phyloP scores from a whole-genome alignment of 768 basidiomycete genomes.

The Pleurotus eryngii region DNA sequence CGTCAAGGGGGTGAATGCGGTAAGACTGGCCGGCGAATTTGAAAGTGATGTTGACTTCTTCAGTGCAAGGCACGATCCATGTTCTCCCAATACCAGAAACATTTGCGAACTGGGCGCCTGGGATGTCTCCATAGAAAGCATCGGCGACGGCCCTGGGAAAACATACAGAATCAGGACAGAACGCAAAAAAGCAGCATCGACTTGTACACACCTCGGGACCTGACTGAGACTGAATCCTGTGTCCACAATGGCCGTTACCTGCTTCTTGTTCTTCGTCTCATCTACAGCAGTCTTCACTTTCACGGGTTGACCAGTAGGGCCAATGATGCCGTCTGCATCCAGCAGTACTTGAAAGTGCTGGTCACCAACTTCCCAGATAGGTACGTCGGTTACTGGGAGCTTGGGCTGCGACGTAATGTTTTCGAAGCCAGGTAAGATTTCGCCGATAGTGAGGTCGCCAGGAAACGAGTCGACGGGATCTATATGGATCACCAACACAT shows the following conservation, averaged over 20 bases:
- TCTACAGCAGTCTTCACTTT: slow-evolving; percentile 10
- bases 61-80: slow-evolving; percentile 18
- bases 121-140: slow-evolving; percentile 21
- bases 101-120: slow-evolving; percentile 12
- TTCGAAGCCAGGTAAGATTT: slow-evolving; percentile 16
- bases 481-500: neutral
- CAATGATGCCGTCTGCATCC: slow-evolving; percentile 17
- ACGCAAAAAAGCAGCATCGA: neutral
- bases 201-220: neutral
- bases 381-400: slow-evolving; percentile 15
- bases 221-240: slow-evolving; percentile 18
- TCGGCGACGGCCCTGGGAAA: slow-evolving; percentile 14
- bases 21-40: slow-evolving; percentile 14
- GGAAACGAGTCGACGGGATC: slow-evolving; percentile 1
- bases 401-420: slow-evolving; percentile 14
- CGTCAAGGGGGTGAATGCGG: slow-evolving; percentile 22
- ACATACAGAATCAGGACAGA: neutral
- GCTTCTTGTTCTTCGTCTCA: slow-evolving; percentile 9
- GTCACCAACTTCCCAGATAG: slow-evolving; percentile 4
- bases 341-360: slow-evolving; percentile 17
- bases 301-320: slow-evolving; percentile 18
- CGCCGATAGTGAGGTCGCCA: slow-evolving; percentile 20
- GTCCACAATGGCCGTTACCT: slow-evolving; percentile 15
- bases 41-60: slow-evolving; percentile 19
- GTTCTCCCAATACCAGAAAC: slow-evolving; percentile 2